A percentile compares a stretch with the other conserved stretches of the same genome.
These are phyloP conservation scores for Trichothecium roseum DNA, from an alignment of 2,329 filamentous ascomycete species.

Conservation along the genomic window DNA sequence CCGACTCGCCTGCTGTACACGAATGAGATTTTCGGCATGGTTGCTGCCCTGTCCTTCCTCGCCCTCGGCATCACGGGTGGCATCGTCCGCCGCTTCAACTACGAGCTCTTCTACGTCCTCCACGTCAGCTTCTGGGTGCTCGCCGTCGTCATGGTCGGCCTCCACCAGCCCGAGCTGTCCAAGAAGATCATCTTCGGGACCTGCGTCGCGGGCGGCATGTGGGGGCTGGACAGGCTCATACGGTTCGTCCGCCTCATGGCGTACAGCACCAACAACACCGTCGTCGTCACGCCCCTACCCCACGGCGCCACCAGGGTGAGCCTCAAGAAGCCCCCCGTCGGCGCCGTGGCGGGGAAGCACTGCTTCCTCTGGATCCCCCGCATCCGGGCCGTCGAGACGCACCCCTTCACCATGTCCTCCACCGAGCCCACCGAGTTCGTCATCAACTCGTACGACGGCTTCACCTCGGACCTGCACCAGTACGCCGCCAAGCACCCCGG, in stretches of 20 bases:
- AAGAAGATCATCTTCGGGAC: conserved; percentile 31
- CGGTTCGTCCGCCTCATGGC: conserved; percentile 31
- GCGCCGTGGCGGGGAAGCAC: conserved; percentile 38
- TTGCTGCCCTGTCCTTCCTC: conserved; percentile 35
- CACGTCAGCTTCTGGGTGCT: conserved; percentile 40
- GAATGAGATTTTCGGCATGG: conserved; percentile 36
- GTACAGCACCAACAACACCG: conserved; percentile 39
- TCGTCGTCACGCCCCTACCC: conserved; percentile 41
- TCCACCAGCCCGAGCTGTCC: conserved; percentile 39
- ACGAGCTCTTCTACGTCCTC: conserved; percentile 45
- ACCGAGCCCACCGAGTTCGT: conserved; percentile 46
- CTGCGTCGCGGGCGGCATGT: conserved; percentile 32
- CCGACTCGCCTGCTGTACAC: conserved; percentile 20
- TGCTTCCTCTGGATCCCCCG: conserved; percentile 54
- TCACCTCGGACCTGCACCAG: conserved; percentile 44
- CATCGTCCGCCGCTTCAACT: conserved; percentile 34
- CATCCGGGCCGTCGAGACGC: conserved; percentile 45
- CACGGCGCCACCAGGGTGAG: conserved; percentile 44
- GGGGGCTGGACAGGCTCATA: conserved; percentile 39
- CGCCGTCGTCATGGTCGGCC: conserved; percentile 33
- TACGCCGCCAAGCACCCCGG: conserved; percentile 40
- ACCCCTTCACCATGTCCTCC: conserved; percentile 52
- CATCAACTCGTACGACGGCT: conserved; percentile 46
- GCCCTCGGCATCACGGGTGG: conserved; percentile 31
- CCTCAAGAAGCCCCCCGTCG: conserved; percentile 33